Evolutionary conservation across 2,329 filamentous ascomycete genomes (phyloP).

Genomic region (Myotisia sp.): DNA sequence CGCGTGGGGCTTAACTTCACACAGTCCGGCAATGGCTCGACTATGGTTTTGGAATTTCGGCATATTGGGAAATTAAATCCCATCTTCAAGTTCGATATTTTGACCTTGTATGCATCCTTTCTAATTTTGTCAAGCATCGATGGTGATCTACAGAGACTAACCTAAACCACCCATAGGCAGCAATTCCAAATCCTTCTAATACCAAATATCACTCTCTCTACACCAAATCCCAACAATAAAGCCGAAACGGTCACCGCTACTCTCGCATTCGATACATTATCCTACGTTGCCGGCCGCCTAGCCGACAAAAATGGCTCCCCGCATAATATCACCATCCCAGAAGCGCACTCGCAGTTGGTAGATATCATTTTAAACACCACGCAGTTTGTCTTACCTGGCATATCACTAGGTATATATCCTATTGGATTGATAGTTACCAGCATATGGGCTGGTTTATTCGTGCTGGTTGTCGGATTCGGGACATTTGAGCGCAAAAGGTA

Average conservation of each 20-base stretch:
- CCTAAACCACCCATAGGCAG: no score
- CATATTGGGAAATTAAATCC: constrained; percentile 21
- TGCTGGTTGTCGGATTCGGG: constrained; percentile 21
- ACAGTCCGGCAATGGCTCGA: constrained; percentile 6
- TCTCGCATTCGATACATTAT: constrained; percentile 23
- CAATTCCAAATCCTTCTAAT: constrained; percentile 22
- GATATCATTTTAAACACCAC: constrained; percentile 15
- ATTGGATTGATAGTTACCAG: constrained; percentile 21
- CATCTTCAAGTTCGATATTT: constrained; percentile 16
- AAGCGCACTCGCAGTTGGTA: constrained; percentile 13
- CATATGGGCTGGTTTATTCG: constrained; percentile 21
- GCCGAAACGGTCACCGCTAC: constrained; percentile 14
- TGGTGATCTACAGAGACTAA: constrained; percentile 1
- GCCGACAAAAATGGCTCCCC: constrained; percentile 13
- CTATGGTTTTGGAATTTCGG: constrained; percentile 20
- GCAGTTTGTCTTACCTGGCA: constrained; percentile 22
- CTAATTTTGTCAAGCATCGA: no score
- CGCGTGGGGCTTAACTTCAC: constrained; percentile 9
- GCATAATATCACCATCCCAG: constrained; percentile 16
- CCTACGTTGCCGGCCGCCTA: constrained; percentile 24
- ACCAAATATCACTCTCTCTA: constrained; percentile 22
- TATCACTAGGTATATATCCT: constrained; percentile 19
- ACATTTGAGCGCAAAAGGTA: constrained; percentile 21
- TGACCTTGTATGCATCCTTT: constrained; percentile 16
- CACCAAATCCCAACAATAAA: constrained; percentile 12